A percentile compares a stretch with the other conserved stretches of the same genome.
Conservation (phyloP, 75 land plant genomes). For the Larix kaempferi region DNA sequence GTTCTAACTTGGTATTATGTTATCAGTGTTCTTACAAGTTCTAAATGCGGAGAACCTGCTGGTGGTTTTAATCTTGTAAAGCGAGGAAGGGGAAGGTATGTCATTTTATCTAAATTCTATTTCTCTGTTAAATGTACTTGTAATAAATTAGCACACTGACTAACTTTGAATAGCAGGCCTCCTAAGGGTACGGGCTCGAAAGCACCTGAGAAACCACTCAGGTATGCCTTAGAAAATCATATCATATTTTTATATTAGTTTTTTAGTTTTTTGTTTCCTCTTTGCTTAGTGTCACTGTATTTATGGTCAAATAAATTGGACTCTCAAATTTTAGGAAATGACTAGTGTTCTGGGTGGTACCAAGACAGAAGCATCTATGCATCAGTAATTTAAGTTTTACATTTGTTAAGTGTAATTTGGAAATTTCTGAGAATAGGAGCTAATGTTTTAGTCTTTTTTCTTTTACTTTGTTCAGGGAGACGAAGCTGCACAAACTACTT, state of each 20-base stretch:
- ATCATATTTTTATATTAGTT: neutral
- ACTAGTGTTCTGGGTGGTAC: neutral
- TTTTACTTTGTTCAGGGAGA: conserved; percentile 14
- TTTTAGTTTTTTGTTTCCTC: neutral
- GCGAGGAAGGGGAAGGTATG: conserved; percentile 3
- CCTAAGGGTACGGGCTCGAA: neutral
- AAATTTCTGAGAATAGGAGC: too few species aligned
- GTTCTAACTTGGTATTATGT: neutral
- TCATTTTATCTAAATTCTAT: neutral
- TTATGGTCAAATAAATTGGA: too few species aligned
- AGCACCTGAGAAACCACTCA: neutral
- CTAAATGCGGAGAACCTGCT: neutral
- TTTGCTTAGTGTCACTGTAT: neutral
- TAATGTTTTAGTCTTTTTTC: neutral
- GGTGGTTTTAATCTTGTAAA: neutral
- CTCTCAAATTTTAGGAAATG: neutral
- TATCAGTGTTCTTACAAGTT: neutral
- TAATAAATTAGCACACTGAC: neutral
- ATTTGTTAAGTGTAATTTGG: neutral
- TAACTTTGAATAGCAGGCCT: neutral
- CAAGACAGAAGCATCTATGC: neutral
- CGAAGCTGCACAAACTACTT: conserved; percentile 30
- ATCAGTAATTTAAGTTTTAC: neutral
- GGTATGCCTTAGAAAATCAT: neutral
- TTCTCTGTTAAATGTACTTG: neutral